phyloP scores from a whole-genome alignment of 768 basidiomycete species.

The Jaapia argillacea region DNA sequence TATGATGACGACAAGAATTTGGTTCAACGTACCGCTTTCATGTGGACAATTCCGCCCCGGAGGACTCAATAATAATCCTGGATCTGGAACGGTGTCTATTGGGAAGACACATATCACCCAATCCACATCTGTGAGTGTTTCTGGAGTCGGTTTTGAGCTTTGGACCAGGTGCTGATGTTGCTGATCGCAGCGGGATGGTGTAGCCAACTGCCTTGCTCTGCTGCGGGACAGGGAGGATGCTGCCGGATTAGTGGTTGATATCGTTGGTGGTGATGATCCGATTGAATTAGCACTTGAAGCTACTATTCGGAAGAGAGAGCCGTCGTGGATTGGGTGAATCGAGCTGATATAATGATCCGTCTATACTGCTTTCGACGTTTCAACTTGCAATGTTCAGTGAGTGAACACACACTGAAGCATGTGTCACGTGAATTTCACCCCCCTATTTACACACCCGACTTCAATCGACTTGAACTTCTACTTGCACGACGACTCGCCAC shows the following conservation, averaged over 20 bases:
- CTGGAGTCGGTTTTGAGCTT: background rate
- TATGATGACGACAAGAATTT: conserved; percentile 33
- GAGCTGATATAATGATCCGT: conserved; percentile 14
- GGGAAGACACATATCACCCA: conserved; percentile 41
- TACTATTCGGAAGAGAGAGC: conserved; percentile 38
- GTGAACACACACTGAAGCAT: too few species aligned
- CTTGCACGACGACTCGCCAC: too few species aligned
- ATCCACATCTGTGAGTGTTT: conserved; percentile 34
- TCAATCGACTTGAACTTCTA: too few species aligned
- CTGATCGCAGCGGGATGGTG: conserved; percentile 40
- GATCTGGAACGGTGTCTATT: conserved; percentile 39
- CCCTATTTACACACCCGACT: too few species aligned
- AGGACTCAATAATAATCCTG: conserved; percentile 37
- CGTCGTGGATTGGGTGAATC: conserved; percentile 15
- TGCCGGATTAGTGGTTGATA: conserved; percentile 46
- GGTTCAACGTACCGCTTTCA: conserved; percentile 39
- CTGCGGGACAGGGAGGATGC: conserved; percentile 42
- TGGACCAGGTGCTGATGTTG: background rate
- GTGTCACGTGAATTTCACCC: too few species aligned
- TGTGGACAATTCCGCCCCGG: conserved; percentile 64
- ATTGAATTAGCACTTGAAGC: conserved; percentile 38
- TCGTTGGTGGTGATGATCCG: conserved; percentile 41
- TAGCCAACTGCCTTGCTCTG: conserved; percentile 36
- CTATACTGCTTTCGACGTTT: too few species aligned
- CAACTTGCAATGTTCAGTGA: too few species aligned